Conservation (phyloP, 2,329 filamentous ascomycete genomes). For the Elsinoe necatrix region DNA sequence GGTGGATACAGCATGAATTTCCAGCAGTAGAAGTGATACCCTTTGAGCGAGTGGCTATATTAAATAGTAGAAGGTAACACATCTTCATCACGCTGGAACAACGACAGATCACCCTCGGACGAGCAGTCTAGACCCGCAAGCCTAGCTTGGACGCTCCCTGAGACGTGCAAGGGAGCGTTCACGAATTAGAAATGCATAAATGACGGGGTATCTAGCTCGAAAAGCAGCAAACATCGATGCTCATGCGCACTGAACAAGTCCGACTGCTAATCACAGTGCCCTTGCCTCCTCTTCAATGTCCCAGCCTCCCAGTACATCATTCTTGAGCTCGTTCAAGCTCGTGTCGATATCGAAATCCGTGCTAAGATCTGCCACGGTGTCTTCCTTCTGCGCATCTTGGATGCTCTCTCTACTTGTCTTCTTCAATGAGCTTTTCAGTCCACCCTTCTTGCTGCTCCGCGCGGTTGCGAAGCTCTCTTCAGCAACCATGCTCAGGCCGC, state of each 20-base stretch:
- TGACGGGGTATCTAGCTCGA: background rate
- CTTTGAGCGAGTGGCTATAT: background rate
- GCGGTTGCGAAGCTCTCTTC: background rate
- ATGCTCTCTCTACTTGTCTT: background rate
- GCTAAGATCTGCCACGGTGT: background rate
- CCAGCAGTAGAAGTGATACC: constrained; percentile 35
- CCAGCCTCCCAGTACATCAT: constrained; percentile 9
- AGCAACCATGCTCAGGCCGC: background rate
- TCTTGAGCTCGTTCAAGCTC: background rate
- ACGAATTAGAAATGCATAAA: background rate
- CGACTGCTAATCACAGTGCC: background rate
- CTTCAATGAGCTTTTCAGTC: constrained; percentile 8
- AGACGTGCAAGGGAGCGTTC: background rate
- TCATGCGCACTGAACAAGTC: background rate
- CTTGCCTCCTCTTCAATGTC: constrained; percentile 6
- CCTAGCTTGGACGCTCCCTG: no score
- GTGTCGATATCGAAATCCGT: constrained; percentile 1
- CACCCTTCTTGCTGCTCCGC: background rate
- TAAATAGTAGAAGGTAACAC: background rate
- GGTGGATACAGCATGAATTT: constrained; percentile 96
- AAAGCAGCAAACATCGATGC: background rate
- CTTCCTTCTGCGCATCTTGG: constrained; percentile 13
- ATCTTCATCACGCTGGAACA: no score
- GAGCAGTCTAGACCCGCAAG: no score
- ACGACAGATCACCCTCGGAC: no score